Evolutionary conservation across 2,329 filamentous ascomycete species (phyloP), one percentile per base, ranked within the genome.

Genomic region (Fusarium nanum): DNA sequence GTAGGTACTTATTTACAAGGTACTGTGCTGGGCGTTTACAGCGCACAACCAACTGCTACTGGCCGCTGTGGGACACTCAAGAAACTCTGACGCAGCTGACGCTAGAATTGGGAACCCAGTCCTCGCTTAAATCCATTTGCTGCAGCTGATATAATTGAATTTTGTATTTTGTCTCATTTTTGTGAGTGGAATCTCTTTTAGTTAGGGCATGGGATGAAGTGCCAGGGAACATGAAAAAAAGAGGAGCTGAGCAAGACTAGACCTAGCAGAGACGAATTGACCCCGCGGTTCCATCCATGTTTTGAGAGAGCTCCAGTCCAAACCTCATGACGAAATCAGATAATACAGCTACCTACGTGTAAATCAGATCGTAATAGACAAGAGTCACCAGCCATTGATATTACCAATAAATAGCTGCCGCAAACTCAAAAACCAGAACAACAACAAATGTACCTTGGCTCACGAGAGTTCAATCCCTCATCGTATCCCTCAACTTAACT

Each of bases 81-180:
- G 59, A 53, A 61, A 69, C 68, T 71, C 60, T 71, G 60, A 71
- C 60, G 68, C 68, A 71, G 28, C 32, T 30, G 41, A 48, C 60
- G 52, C 64, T 71, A 68, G 37, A 64, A 67, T 18, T 42, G 49
- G 49, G 23, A 42, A 22, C 49, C 64, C 64, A 34, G 47, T 54
- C 45, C 68, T 71, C 68, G 68, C 68, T 71, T 71, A 71, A 64
- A 20, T 37, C 45, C 22, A 68, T 72, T 73, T 73, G 47, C 56
- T 48, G 41, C 56, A 63, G 55, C 63, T 18, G 34, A 37, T n/a
- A 37, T 37, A 37, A 37, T 37, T 37, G 34, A 37, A 37, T 37
- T 37, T 37, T 37, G 5, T 37, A 37, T 37, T 50, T 69, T 74
- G 63, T 68, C 68, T 37, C 18, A 37, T 11, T 48, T 52, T 71